Base-by-base conservation (phyloP, 345 rosid genomes). In the Trapa incisa region DNA sequence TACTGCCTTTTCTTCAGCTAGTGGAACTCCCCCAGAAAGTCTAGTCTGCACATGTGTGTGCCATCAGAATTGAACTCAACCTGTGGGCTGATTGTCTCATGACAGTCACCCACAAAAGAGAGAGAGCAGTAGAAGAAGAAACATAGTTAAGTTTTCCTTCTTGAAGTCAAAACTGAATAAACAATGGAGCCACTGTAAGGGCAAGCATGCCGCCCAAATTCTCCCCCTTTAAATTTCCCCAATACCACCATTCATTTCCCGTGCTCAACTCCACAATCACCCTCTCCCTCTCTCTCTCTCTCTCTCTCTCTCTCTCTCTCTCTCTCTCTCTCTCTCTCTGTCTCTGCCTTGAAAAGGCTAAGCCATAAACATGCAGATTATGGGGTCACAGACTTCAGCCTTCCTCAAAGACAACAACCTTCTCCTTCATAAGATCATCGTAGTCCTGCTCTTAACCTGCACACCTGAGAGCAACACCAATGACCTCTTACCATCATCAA, bases 391-490 rank as follows among this genome's bases (percentile, higher is more conserved):
- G 68, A 61, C 76, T 67, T 73, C 76, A 67, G 43, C 70, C 71
- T 80, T 83, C 68, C 78, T 58, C 66, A 81, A 73, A 80, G 75
- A 77, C 71, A 83, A 74, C 68, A 79, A 75, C 70, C 66, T 74
- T 70, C 39, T 79, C 65, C 71, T 84, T 71, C 78, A 84, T 62
- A 74, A 75, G 60, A 68, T 84, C 66, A 73, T 87, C 67, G 66
- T 78, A 67, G 76, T 88, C 79, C 48, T 88, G 73, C 82, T 90
- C 74, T 73, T 87, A 17, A 83, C 85, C 68, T 80, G 84, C 66
- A 80, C 82, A 36, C 89, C 89, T 22, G 77, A 79, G 68, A 73
- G 75, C 77, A 74, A 82, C 75, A 58, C 63, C 14, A 58, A 58
- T 16, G 63, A 58, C 63, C 63, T 58, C 63, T 32, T 58, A 58